Conservation (phyloP, 2,329 filamentous ascomycete genomes). For the Zasmidium cellare region DNA sequence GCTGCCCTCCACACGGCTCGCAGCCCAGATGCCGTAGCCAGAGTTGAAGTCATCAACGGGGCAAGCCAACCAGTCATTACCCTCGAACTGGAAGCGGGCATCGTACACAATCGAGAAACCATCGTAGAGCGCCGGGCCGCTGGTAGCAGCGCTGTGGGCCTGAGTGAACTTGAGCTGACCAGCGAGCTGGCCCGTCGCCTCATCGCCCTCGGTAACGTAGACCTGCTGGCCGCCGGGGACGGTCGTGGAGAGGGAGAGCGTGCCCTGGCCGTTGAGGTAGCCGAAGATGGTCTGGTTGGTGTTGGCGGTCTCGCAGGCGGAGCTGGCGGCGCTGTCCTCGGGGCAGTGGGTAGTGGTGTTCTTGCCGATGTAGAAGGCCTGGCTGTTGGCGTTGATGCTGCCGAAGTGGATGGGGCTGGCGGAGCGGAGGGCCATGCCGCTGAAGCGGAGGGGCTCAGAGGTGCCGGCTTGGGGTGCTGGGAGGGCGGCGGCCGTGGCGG, state of each 20-base stretch:
- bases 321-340: conserved; percentile 7
- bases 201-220: conserved; percentile 30
- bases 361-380: conserved; percentile 31
- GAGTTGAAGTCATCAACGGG: conserved; percentile 8
- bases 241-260: conserved; percentile 21
- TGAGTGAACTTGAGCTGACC: conserved; percentile 32
- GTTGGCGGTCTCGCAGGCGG: conserved; percentile 14
- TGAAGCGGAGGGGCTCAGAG: conserved; percentile 15
- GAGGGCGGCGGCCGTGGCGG: conserved; percentile 21
- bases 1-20: conserved; percentile 5
- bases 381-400: conserved; percentile 26
- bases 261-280: conserved; percentile 22
- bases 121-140: conserved; percentile 24
- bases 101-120: conserved; percentile 20
- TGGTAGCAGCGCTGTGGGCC: conserved; percentile 27
- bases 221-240: conserved; percentile 33
- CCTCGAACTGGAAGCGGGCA: conserved; percentile 16
- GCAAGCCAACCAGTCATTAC: conserved; percentile 19
- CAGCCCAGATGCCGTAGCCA: conserved; percentile 13
- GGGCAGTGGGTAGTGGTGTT: conserved; percentile 33
- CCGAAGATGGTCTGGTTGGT: conserved; percentile 25
- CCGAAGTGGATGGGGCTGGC: conserved; percentile 28
- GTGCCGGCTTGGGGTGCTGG: conserved; percentile 12
- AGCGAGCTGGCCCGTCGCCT: conserved; percentile 4
- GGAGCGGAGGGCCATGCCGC: conserved; percentile 23